Evolutionary conservation across 768 basidiomycete genomes (phyloP).

Genomic region (Naganishia onofrii): DNA sequence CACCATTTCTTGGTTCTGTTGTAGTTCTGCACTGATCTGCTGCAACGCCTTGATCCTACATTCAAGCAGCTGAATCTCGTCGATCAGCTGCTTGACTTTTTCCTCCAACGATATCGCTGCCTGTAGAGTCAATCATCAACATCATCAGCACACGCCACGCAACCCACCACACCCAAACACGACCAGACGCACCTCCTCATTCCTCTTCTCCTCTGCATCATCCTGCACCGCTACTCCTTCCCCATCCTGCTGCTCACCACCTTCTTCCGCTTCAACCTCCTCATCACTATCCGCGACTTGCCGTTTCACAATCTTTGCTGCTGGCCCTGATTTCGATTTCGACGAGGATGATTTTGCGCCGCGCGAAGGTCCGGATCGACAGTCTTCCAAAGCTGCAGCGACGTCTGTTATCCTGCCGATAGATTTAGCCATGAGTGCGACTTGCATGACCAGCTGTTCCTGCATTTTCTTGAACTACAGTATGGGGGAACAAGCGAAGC

Average conservation of each 20-base stretch:
- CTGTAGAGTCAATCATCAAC: background rate
- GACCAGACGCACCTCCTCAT: conserved; percentile 9
- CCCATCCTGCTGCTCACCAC: background rate
- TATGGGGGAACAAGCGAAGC: no score
- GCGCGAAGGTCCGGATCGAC: conserved; percentile 2
- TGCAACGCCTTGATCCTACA: conserved; percentile 2
- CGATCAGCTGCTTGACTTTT: conserved; percentile 19
- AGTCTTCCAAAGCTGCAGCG: conserved; percentile 11
- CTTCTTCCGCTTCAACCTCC: conserved; percentile 31
- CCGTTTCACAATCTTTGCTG: background rate
- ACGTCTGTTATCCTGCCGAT: conserved; percentile 22
- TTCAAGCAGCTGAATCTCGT: conserved; percentile 11
- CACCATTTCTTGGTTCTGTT: conserved; percentile 3
- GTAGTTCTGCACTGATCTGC: background rate
- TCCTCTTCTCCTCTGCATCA: conserved; percentile 24
- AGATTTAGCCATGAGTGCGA: background rate
- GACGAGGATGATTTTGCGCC: background rate
- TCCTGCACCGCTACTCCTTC: background rate
- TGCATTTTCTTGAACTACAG: conserved; percentile 18
- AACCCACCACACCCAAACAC: background rate
- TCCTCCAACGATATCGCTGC: conserved; percentile 9
- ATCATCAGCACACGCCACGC: background rate
- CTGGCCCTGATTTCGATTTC: background rate
- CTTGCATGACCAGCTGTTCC: conserved; percentile 7
- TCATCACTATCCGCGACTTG: conserved; percentile 8